phyloP scores from a whole-genome alignment of 139 green algal species.

The Chara braunii region DNA sequence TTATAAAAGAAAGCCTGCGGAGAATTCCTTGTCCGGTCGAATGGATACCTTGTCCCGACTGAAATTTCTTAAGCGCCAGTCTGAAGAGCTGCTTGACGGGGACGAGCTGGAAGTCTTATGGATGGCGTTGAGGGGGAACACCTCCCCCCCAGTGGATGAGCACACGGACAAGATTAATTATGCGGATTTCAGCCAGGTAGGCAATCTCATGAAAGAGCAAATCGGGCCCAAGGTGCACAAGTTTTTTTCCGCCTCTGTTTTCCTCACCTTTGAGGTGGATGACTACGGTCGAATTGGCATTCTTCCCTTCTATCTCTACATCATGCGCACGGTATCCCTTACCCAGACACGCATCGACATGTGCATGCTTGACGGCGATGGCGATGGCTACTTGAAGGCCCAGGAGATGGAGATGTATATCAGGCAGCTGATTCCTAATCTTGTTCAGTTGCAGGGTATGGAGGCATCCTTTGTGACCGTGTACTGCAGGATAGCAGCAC shows the following conservation, averaged over 20 bases:
- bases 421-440: conserved; percentile 8
- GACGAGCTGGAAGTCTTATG: conserved; percentile 19
- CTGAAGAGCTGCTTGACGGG: conserved; percentile 5
- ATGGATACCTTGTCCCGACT: too few species aligned
- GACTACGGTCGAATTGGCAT: conserved; percentile 18
- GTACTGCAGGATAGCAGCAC: conserved; percentile 14
- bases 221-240: conserved; percentile 3
- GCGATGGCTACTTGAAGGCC: conserved; percentile 25
- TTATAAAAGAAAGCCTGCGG: too few species aligned
- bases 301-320: conserved; percentile 30
- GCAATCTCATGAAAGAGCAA: neutral
- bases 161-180: conserved; percentile 28
- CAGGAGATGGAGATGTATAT: conserved; percentile 40
- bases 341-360: conserved; percentile 33
- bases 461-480: neutral
- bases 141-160: neutral
- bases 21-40: too few species aligned
- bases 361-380: conserved; percentile 20
- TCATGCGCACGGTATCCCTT: conserved; percentile 30
- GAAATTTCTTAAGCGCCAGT: too few species aligned
- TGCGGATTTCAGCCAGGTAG: conserved; percentile 20
- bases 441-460: conserved; percentile 18
- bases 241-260: conserved; percentile 22
- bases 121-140: conserved; percentile 2
- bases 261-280: conserved; percentile 34